These are phyloP conservation scores for Mangifera indica DNA, from an alignment of 345 rosid species.

Conservation along the genomic window DNA sequence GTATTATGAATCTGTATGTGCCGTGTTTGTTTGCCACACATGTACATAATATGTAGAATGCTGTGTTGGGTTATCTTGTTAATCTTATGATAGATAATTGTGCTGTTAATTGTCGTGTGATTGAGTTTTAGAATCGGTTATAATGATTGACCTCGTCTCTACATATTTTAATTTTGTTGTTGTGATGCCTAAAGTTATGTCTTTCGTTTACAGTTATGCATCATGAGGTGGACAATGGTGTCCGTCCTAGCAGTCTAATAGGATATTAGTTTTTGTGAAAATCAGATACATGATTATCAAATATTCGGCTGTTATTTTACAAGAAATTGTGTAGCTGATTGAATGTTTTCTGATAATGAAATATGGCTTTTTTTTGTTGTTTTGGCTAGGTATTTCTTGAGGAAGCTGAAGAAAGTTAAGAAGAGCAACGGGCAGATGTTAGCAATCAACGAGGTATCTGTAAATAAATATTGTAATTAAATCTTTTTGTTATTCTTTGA, in stretches of 20 bases:
- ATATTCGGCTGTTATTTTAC: not conserved
- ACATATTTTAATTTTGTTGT: too few relatives aligned
- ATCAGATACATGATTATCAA: not conserved
- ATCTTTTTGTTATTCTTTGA: not conserved
- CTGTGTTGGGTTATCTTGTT: too few relatives aligned
- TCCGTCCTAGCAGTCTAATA: not conserved
- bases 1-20: too few relatives aligned
- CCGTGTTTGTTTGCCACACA: too few relatives aligned
- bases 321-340: not conserved
- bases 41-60: too few relatives aligned
- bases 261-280: too few relatives aligned
- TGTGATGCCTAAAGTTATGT: not conserved
- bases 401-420: conserved; percentile 24
- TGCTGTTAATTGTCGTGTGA: not conserved
- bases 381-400: conserved; percentile 13
- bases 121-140: not conserved
- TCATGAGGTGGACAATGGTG: not conserved
- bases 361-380: not conserved
- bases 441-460: conserved; percentile 16
- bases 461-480: not conserved
- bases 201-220: not conserved
- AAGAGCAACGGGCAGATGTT: conserved; percentile 22
- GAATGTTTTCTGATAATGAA: not conserved
- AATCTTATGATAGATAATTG: not conserved
- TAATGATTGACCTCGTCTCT: not conserved